Conservation (phyloP, 345 rosid species). For the Durio zibethinus region DNA sequence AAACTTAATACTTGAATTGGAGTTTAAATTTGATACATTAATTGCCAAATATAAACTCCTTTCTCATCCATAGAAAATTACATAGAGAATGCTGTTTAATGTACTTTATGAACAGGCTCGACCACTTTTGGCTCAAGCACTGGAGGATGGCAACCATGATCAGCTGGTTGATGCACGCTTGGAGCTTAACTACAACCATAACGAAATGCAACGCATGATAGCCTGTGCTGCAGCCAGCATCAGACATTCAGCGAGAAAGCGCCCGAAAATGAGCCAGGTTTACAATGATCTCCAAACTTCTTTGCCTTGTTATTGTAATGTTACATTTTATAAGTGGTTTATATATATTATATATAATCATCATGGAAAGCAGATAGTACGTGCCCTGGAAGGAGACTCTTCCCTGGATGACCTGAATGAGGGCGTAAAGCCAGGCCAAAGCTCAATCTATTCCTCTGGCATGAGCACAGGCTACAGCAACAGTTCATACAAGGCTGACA, state of each 20-base stretch:
- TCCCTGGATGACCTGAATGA: slow-evolving; percentile 76
- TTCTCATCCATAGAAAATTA: too few species aligned
- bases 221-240: slow-evolving; percentile 81
- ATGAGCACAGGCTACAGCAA: slow-evolving; percentile 52
- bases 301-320: neutral
- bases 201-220: slow-evolving; percentile 72
- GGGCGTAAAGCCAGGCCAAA: slow-evolving; percentile 64
- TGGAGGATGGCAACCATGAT: slow-evolving; percentile 51
- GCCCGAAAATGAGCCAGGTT: slow-evolving; percentile 98
- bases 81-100: neutral
- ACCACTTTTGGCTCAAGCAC: slow-evolving; percentile 44
- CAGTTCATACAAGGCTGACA: slow-evolving; percentile 60
- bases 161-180: slow-evolving; percentile 53
- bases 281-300: neutral
- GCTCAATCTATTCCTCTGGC: slow-evolving; percentile 34
- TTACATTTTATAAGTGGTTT: neutral
- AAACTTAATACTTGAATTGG: neutral
- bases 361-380: slow-evolving; percentile 56
- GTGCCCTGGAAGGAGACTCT: slow-evolving; percentile 83
- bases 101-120: slow-evolving; percentile 50
- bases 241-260: slow-evolving; percentile 84
- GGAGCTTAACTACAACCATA: slow-evolving; percentile 54
- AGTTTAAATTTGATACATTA: neutral
- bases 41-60: too few species aligned
- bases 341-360: neutral